phyloP scores from a whole-genome alignment of 345 rosid genomes.

The Lagerstroemia speciosa region DNA sequence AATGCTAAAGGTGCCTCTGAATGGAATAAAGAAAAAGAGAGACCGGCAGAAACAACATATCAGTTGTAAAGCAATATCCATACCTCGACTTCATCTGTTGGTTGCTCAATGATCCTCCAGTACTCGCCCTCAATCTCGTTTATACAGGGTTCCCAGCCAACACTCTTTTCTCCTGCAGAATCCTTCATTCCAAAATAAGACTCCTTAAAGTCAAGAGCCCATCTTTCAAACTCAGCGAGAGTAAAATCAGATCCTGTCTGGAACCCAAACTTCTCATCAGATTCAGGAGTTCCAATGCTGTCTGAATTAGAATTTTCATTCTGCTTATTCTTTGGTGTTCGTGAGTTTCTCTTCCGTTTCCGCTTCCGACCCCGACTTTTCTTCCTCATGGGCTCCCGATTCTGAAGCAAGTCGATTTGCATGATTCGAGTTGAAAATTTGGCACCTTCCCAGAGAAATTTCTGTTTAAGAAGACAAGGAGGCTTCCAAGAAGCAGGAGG shows the following conservation, averaged over 20 bases:
- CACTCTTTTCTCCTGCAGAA: constrained; percentile 21
- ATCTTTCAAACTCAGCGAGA: constrained; percentile 58
- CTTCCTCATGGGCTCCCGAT: constrained; percentile 81
- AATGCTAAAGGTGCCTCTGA: not conserved
- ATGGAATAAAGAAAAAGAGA: constrained; percentile 1
- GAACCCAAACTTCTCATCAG: constrained; percentile 82
- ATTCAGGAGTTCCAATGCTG: constrained; percentile 36
- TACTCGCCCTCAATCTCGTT: constrained; percentile 92
- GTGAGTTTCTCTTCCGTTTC: constrained; percentile 56
- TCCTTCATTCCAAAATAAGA: constrained; percentile 51
- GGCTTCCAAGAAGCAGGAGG: constrained; percentile 92
- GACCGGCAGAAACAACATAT: constrained; percentile 3
- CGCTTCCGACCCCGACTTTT: constrained; percentile 55
- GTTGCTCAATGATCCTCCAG: constrained; percentile 91
- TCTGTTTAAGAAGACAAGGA: constrained; percentile 67
- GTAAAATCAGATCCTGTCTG: constrained; percentile 81
- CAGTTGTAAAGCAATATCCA: constrained; percentile 2
- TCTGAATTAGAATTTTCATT: constrained; percentile 43
- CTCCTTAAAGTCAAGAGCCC: constrained; percentile 59
- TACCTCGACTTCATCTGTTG: constrained; percentile 94
- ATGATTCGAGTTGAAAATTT: constrained; percentile 86
- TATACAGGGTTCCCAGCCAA: constrained; percentile 51
- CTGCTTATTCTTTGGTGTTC: constrained; percentile 42
- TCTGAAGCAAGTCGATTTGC: constrained; percentile 82
- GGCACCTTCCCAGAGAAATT: constrained; percentile 55